Conservation (phyloP, 2,329 filamentous ascomycete species). For the Didymella exigua region DNA sequence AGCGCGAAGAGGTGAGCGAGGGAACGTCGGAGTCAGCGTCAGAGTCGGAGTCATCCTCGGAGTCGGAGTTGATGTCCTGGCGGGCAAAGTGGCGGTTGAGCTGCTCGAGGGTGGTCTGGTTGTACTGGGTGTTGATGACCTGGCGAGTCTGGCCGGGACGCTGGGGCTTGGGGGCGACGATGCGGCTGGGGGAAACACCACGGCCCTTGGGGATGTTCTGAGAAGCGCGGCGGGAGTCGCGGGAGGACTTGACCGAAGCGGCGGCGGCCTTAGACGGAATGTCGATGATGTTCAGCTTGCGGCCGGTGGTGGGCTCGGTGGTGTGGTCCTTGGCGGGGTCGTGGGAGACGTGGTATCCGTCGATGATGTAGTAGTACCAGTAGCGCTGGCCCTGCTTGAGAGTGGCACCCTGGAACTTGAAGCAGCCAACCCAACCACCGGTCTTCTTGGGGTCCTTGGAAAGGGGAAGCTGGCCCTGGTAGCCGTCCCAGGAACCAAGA, state of each 20-base stretch:
- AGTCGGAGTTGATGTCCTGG: constrained; percentile 63
- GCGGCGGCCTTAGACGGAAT: constrained; percentile 66
- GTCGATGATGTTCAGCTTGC: constrained; percentile 96
- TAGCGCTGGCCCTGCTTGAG: constrained; percentile 89
- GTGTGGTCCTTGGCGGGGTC: constrained; percentile 89
- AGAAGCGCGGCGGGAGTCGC: constrained; percentile 58
- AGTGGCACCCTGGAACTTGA: constrained; percentile 88
- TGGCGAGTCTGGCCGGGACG: constrained; percentile 85
- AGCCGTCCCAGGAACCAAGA: constrained; percentile 98
- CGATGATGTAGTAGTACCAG: constrained; percentile 99
- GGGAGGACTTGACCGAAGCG: constrained; percentile 44
- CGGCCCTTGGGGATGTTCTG: constrained; percentile 84
- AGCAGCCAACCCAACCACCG: constrained; percentile 93
- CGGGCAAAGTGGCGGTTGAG: constrained; percentile 75
- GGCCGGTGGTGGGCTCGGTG: constrained; percentile 93
- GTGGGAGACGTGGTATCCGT: constrained; percentile 97
- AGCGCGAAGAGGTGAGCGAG: constrained; percentile 68
- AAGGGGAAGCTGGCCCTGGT: constrained; percentile 90
- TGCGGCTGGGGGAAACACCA: constrained; percentile 84
- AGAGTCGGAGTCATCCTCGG: constrained; percentile 73
- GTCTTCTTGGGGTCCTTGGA: constrained; percentile 89
- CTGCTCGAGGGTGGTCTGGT: constrained; percentile 75
- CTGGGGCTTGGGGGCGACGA: constrained; percentile 87
- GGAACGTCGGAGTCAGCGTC: constrained; percentile 69
- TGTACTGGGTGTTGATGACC: constrained; percentile 83